These are phyloP conservation scores for Furcasterigmium furcatum DNA, from an alignment of 2,329 filamentous ascomycete species.

Conservation along the genomic window DNA sequence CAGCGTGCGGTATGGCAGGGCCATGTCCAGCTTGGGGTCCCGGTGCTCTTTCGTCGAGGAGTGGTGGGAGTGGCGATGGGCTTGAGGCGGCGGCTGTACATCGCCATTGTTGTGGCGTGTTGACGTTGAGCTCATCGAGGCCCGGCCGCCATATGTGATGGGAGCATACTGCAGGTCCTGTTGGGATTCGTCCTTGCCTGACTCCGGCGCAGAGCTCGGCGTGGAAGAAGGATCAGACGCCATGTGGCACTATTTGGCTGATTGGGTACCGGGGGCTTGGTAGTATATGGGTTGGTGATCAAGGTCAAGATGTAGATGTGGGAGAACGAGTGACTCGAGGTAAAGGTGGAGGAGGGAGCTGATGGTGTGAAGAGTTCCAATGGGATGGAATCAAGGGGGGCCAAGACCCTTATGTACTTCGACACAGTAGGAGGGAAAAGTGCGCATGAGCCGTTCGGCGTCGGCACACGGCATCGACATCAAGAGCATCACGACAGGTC, in stretches of 20 bases:
- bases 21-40: conserved; percentile 41
- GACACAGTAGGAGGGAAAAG: too few relatives aligned
- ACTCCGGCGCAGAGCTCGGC: background rate
- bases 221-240: too few relatives aligned
- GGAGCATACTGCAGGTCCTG: conserved; percentile 4
- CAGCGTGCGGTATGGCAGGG: conserved; percentile 65
- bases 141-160: conserved; percentile 1
- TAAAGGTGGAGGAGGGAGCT: background rate
- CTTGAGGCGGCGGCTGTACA: background rate
- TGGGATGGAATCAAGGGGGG: background rate
- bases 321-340: background rate
- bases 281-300: background rate
- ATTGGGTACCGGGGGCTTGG: too few relatives aligned
- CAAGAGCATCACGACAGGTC: background rate
- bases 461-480: background rate
- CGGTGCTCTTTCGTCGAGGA: conserved; percentile 25
- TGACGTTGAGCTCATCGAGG: background rate
- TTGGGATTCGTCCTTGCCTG: background rate
- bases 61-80: conserved; percentile 10
- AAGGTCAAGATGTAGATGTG: background rate
- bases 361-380: too few relatives aligned
- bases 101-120: background rate
- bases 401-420: background rate
- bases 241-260: too few relatives aligned
- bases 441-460: background rate